These are phyloP conservation scores for Odontarrhena argentea DNA, from an alignment of 345 rosid genomes.

Conservation along the genomic window DNA sequence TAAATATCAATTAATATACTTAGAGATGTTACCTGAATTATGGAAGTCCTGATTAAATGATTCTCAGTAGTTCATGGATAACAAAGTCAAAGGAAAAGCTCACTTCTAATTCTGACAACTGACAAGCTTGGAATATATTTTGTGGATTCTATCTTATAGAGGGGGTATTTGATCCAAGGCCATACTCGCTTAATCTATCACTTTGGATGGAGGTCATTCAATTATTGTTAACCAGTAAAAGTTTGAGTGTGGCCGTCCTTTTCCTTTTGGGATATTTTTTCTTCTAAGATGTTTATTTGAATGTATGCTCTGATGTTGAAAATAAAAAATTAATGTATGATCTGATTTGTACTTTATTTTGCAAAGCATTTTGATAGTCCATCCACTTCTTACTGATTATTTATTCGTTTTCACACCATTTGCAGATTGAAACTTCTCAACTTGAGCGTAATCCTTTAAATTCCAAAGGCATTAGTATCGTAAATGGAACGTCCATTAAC, in stretches of 20 bases:
- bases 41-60: slow-evolving; percentile 13
- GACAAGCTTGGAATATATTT: slow-evolving; percentile 12
- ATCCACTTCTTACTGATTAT: slow-evolving; percentile 11
- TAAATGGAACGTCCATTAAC: slow-evolving; percentile 45
- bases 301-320: slow-evolving; percentile 3
- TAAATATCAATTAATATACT: slow-evolving; percentile 11
- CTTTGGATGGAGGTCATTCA: slow-evolving; percentile 1
- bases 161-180: slow-evolving; percentile 19
- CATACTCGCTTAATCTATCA: slow-evolving; percentile 11
- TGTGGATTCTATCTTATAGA: slow-evolving; percentile 13
- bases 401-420: slow-evolving; percentile 34
- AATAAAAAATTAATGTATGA: neutral
- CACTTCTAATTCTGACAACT: slow-evolving; percentile 14
- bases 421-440: slow-evolving; percentile 61
- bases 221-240: slow-evolving; percentile 24
- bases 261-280: slow-evolving; percentile 13
- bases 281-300: slow-evolving; percentile 3
- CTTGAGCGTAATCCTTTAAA: slow-evolving; percentile 50
- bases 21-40: slow-evolving; percentile 17
- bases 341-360: slow-evolving; percentile 17
- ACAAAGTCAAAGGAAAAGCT: slow-evolving; percentile 14
- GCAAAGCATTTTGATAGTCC: slow-evolving; percentile 1
- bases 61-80: slow-evolving; percentile 16
- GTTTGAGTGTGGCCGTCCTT: slow-evolving; percentile 12
- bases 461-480: slow-evolving; percentile 43